Conservation (phyloP, 202 grass and related monocot genomes). For the Carex arenaria region DNA sequence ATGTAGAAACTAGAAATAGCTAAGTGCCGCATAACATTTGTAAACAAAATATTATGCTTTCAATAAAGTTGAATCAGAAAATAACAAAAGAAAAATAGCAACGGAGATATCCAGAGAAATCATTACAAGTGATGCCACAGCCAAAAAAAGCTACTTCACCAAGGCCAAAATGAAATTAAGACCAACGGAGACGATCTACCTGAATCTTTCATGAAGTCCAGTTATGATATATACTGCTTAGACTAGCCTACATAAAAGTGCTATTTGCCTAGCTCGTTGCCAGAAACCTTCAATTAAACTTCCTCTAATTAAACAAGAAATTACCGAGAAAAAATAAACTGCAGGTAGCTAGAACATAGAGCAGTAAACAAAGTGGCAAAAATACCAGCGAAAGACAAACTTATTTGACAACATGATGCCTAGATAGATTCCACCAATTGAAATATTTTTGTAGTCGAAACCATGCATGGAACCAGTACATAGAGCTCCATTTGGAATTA, state of each 20-base stretch:
- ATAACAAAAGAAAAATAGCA: not conserved
- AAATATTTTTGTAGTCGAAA: not conserved
- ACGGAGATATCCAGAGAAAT: not conserved
- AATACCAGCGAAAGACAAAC: not conserved
- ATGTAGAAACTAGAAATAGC: not conserved
- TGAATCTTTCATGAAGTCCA: constrained; percentile 21
- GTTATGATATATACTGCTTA: not conserved
- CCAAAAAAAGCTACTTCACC: not conserved
- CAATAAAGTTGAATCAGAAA: not conserved
- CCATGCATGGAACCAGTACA: not conserved
- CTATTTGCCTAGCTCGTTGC: constrained; percentile 2
- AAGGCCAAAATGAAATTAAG: not conserved
- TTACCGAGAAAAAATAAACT: not conserved
- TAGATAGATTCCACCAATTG: not conserved
- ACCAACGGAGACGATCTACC: not conserved
- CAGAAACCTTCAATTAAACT: not conserved
- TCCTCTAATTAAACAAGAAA: not conserved
- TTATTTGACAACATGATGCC: not conserved
- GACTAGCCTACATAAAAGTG: constrained; percentile 14
- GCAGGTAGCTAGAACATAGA: not conserved
- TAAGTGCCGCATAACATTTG: not conserved
- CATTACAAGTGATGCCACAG: constrained; percentile 3
- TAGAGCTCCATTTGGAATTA: not conserved
- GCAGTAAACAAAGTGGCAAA: not conserved
- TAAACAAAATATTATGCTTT: not conserved